Base-by-base conservation (phyloP, 139 green algal genomes). In the Coccomyxa sp. region DNA sequence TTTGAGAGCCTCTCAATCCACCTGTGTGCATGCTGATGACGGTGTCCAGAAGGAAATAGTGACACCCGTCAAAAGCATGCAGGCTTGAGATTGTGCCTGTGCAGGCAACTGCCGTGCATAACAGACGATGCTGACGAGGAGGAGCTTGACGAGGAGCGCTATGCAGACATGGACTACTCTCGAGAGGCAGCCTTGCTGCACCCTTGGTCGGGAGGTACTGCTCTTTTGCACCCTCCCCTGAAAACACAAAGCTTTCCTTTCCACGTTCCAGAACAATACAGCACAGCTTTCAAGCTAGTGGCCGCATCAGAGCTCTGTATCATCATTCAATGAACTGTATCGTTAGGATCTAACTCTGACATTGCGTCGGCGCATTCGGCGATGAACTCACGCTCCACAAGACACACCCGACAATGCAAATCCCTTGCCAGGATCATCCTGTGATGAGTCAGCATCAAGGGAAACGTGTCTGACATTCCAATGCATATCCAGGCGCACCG, bases 321-420 rank as follows among this genome's bases (percentile, higher is more conserved):
- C 71, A 27, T 74, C 66, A 30, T 14, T 74, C 25, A 27, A 45
- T 30, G 18, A 10, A 30, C 58, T 88, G 95, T 90, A 84, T 95
- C 27, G 87, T 96, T 7, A 51, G 3, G 3, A 11, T 51, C 38
- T n/a, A 51, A 51, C 38, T 51, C 38, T 51, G 38, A 51, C 38
- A 51, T 7, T 51, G 38, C 38, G 7, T 11, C 38, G 38, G 38
- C 38, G 38, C 38, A 51, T 51, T 51, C 7, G 38, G 38, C 38
- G 7, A 51, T 51, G 38, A 51, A 3, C 38, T 51, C 38, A 51
- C 3, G 38, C 38, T 51, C 38, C 38, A 7, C 38, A 51, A 3
- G 3, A 51, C 38, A 51, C 7, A 51, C 38, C 38, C 38, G 7
- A 51, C 38, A 51, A 51, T 51, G 38, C 38, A 3, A 51, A 3